Evolutionary conservation across 2,329 filamentous ascomycete genomes (phyloP), one percentile per base, ranked within the genome.

Genomic region (Neopestalotiopsis sp.): DNA sequence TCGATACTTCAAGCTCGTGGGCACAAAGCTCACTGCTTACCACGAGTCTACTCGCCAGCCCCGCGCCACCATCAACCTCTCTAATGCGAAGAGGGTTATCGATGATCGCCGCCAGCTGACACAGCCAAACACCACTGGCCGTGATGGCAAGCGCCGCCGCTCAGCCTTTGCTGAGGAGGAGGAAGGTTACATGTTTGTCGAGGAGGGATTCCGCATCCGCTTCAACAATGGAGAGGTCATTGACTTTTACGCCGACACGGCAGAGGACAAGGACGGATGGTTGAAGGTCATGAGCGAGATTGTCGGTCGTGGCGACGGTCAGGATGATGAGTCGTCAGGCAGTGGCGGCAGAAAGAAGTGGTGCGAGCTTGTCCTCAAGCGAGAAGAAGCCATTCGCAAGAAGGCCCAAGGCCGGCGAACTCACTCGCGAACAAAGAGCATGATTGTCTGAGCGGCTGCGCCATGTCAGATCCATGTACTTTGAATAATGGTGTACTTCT

Each of bases 161-260:
- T 98, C 95, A 42, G 96, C 94, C 12, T 99, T 99, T 80, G 95
- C 95, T 1, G 96, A 98, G 81, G 96, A 99, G 73, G 96, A 99
- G 82, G 96, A 99, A 79, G 96, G 96, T 57, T 99, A 99, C 85
- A 97, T 98, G 93, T 99, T 99, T 79, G 95, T 99, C 66, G 96
- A 99, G 80, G 96, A 99, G 79, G 96, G 96, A 2, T 99, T 99
- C 91, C 94, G 96, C 56, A 97, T 99, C 79, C 94, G 95, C 69
- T 99, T 99, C 82, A 97, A 94, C 79, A 99, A 99, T 77, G 96
- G 96, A 71, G 96, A 99, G 82, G 91, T 97, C 72, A 99, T 99
- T 78, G 95, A 98, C 84, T 98, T 98, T 80, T 98, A 99, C 78
- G 96, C 95, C 77, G 95, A 98, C 81, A 95, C 90, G 40, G 89